Evolutionary conservation across 768 basidiomycete species (phyloP), one percentile per base, ranked within the genome.

Genomic region (Rubroboletus pulcherrimus): DNA sequence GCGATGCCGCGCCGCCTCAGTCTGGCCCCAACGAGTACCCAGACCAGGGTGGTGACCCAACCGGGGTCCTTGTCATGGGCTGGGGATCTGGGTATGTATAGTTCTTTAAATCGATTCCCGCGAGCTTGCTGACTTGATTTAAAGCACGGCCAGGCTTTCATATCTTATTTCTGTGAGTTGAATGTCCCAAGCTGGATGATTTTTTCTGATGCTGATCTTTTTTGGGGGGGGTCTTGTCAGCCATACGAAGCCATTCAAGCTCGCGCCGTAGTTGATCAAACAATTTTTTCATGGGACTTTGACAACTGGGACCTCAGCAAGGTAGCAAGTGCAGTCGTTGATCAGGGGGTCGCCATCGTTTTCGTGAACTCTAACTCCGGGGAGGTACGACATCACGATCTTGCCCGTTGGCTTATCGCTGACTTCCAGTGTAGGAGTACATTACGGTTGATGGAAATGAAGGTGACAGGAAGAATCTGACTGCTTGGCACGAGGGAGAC

Each of bases 281-380:
- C 88, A 0, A 78, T 74, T 19, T 73, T 92, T 19, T 81, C 78
- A 1, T 92, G 86, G 85, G 74, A 81, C 54, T 75, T 91, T 39
- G 71, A 91, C 53, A 83, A 93, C 68, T 92, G 80, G 64, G 75
- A 93, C 65, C 77, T 84, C 21, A 63, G 58, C 0, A 64, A 70
- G 0, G 85, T 84, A 8, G 78, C 73, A 6, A 77, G 75, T 44
- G 70, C 77, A 42, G 84, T 78, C 0, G 70, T 73, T 1, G 72
- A 66, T 39, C 78, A 80, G 57, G 83, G 84, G 19, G 85, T 85
- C 8, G 86, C 86, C 1, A 76, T 95, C 39, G 91, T 95, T 10
- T 93, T 93, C 70, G 77, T 93, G 60, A 84, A 85, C 58, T 78
- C 89, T 2, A 87, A 94, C 67, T 92, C 90, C 7, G 93, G 93